Base-by-base conservation (phyloP, 2,329 filamentous ascomycete genomes). In the Graphiopsis chlorocephala region DNA sequence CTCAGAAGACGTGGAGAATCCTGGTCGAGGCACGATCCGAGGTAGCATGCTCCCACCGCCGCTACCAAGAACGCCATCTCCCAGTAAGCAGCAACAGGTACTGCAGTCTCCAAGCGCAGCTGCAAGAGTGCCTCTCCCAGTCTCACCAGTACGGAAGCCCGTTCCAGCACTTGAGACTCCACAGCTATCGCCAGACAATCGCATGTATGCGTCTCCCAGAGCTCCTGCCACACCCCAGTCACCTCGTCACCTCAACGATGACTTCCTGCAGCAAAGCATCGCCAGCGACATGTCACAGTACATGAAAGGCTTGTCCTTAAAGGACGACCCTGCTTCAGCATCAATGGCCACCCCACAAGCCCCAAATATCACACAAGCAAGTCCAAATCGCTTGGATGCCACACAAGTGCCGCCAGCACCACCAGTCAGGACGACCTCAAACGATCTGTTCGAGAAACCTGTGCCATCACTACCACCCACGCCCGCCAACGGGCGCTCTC, bases 251-350 rank as follows among this genome's bases (percentile, higher is more conserved):
- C 66, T 76, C 28, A 78, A 77, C 60, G 80, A 83, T 63, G 80
- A 82, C 38, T 82, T 80, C 63, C 70, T 83, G n/a, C 81, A 83
- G 68, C 78, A 80, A 55, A 78, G 77, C 8, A 82, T 83, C 53
- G 79, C 79, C 62, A 77, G 75, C 26, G 77, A 78, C 59, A 75
- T 81, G 73, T 79, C 79, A 7, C 69, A 71, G 38, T 76, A 76
- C 62, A 75, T 76, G 73, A 76, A 76, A 64, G 72, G 71, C 11
- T 67, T 77, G 28, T 69, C 70, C 4, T 45, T 77, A 23, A 64
- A 72, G 31, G 77, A 77, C 29, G 70, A 75, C 52, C 72, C 71
- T 38, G 26, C 62, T 25, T 31, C 62, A 53, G 29, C n/a, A 11
- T 6, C 53, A 12, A 71, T 74, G 1, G 69, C 66, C 12, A 66